phyloP scores from a whole-genome alignment of 352 stramenopile species.

The Phytophthora tubulina region DNA sequence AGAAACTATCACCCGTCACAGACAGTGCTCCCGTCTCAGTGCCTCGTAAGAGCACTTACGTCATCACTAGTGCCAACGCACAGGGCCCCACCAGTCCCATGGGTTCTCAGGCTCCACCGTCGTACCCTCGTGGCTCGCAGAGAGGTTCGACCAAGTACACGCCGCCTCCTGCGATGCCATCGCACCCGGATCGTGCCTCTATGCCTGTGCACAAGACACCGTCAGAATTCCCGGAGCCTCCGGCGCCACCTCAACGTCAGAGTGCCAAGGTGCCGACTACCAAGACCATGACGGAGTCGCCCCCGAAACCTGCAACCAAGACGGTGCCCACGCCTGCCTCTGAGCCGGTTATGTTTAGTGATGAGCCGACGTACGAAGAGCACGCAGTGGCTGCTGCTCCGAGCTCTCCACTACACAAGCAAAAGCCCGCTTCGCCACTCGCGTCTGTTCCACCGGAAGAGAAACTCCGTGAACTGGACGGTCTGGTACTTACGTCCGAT shows the following conservation, averaged over 20 bases:
- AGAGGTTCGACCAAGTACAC: constrained; percentile 36
- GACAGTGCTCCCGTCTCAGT: constrained; percentile 49
- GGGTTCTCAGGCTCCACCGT: constrained; percentile 56
- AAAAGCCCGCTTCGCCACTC: constrained; percentile 29
- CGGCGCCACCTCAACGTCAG: constrained; percentile 42
- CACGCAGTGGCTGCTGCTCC: neutral
- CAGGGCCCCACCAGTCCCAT: constrained; percentile 65
- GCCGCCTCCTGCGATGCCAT: constrained; percentile 16
- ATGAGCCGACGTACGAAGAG: constrained; percentile 25
- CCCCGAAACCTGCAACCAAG: constrained; percentile 20
- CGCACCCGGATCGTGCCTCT: constrained; percentile 42
- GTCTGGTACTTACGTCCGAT: constrained; percentile 48
- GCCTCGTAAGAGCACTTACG: constrained; percentile 70
- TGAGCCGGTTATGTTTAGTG: constrained; percentile 28
- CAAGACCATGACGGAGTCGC: constrained; percentile 30
- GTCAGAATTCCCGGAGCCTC: constrained; percentile 43
- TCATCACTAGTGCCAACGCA: constrained; percentile 63
- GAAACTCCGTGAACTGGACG: constrained; percentile 45
- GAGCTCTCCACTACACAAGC: constrained; percentile 22
- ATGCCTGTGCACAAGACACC: constrained; percentile 47
- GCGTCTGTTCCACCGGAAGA: constrained; percentile 43
- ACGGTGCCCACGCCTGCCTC: constrained; percentile 20
- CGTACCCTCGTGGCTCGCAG: constrained; percentile 35
- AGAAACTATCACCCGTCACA: constrained; percentile 76
- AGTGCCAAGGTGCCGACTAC: constrained; percentile 40